Base-by-base conservation (phyloP, 2,329 filamentous ascomycete species). In the Talaromyces sp. region DNA sequence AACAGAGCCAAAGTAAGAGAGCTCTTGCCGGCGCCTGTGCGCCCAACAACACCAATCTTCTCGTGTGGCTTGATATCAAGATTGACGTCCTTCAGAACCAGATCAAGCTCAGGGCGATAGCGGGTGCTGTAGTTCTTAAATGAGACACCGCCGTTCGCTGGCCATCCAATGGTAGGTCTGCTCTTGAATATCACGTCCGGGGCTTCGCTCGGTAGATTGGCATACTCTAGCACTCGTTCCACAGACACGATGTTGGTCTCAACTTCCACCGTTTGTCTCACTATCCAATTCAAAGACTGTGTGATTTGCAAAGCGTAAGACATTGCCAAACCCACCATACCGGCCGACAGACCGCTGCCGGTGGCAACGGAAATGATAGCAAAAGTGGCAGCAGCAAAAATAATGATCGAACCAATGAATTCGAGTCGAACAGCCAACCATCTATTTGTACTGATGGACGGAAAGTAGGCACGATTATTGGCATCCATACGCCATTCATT, bases 181-280 rank as follows among this genome's bases (percentile, higher is more conserved):
- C 90, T 88, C 75, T 91, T 89, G 70, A 90, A 89, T 68, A 97
- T 89, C 65, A 97, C 91, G 74, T 99, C 94, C 8, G 92, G 91
- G 56, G 94, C 93, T 79, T 99, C 94, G 74, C 89, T 94, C 27
- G 93, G 92, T 64, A 99, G 83, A 56, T 85, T 84, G 61, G 93
- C 91, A 77, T 99, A 99, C 76, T 99, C 95, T 55, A 99, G 86
- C 54, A 99, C 92, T 70, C 94, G 89, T 82, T 99, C 94, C 41
- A 99, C 94, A 10, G 93, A 96, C 52, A 99, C 93, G 70, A 99
- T 99, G 76, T 99, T 99, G n/a, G 93, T 97, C 81, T 99, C 95
- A n/a, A 99, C 94, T 76, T 99, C 95, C 35, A 99, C 94, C 0
- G 92, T 97, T 77, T 99, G 94, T 61, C 95, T 87, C 56, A 99